Base-by-base conservation (phyloP, 2,329 filamentous ascomycete genomes). In the Nemania sp. region DNA sequence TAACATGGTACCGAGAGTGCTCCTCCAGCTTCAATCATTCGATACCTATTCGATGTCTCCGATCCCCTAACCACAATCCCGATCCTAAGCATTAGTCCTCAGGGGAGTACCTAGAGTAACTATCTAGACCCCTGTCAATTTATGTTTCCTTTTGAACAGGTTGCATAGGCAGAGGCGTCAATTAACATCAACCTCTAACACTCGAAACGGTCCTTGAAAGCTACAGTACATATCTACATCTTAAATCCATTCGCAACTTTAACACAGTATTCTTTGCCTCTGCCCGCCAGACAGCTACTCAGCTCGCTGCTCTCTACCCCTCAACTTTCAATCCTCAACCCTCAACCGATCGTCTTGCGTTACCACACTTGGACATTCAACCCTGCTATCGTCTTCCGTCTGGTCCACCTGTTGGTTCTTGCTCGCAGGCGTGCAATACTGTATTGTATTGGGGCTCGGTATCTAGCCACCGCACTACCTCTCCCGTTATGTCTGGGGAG, bases 401-500 rank as follows among this genome's bases (percentile, higher is more conserved):
- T 26, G 24, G 26, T 24, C 27, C 62, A 53, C 49, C n/a, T 8
- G 20, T 69, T 26, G 45, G 29, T 51, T 53, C 64, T 51, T 47
- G 60, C 11, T 53, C 62, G 18, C 45, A 51, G 64, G 62, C 41
- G 32, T 63, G 61, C 54, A 38, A 41, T 60, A 66, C 35, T 62
- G 35, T 24, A 10, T 26, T n/a, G 11, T 41, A 41, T 41, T 18
- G 11, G 11, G 38, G 11, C 38, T 58, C 54, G 24, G 20, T 22
- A 45, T 43, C 29, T 58, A 15, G 49, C n/a, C 49, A 45, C 47
- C 45, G 24, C 60, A 45, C 47, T 51, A 27, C 60, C 18, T 43
- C n/a, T 47, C 54, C 20, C 57, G 61, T 56, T 29, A 79, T 79
- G 77, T 68, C 77, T 41, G 65, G 69, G 62, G 68, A 74, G 67